Base-by-base conservation (phyloP, 768 basidiomycete species). In the Phlebiopsis flavidoalba region DNA sequence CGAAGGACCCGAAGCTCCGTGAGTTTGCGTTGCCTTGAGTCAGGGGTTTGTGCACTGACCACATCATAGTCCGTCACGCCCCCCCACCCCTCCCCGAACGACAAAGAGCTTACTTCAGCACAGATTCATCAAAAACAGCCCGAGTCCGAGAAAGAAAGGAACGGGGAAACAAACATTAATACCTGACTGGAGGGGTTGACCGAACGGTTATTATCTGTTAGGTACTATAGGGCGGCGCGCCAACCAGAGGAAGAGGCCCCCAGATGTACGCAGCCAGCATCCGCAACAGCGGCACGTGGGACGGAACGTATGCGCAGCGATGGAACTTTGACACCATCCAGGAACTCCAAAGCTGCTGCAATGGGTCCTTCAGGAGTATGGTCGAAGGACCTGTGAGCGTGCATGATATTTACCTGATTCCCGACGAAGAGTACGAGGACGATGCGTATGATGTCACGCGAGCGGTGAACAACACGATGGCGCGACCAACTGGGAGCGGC, bases 251-350 rank as follows among this genome's bases (percentile, higher is more conserved):
- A 68, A 79, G 80, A 45, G 65, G 40, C 24, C 70, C 75, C 40
- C 83, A 83, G 67, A 74, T 76, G 61, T 81, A 81, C 68, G 83
- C 85, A 63, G 77, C 85, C 11, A 80, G 88, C 5, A 71, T 85
- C 54, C 78, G 81, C 62, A 83, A 81, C 63, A 85, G 78, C 55
- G 72, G 77, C 51, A 78, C 81, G 50, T 92, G 89, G 91, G 90
- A 91, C 62, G 84, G 82, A 49, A 93, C 94, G 1, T n/a, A 81
- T 96, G 74, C 83, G 85, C 69, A 95, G 91, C 69, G 94, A 94
- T 98, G 96, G 97, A 93, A 91, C 71, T 98, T 98, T 71, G 95
- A 95, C 67, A 95, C 93, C 1, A 77, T 94, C 66, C 86, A 80
- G 61, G n/a, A n/a, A n/a, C n/a, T n/a, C 81, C 88, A 5, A 77